These are phyloP conservation scores for Fusarium sp. DNA, from an alignment of 2,329 filamentous ascomycete genomes.

Conservation along the genomic window DNA sequence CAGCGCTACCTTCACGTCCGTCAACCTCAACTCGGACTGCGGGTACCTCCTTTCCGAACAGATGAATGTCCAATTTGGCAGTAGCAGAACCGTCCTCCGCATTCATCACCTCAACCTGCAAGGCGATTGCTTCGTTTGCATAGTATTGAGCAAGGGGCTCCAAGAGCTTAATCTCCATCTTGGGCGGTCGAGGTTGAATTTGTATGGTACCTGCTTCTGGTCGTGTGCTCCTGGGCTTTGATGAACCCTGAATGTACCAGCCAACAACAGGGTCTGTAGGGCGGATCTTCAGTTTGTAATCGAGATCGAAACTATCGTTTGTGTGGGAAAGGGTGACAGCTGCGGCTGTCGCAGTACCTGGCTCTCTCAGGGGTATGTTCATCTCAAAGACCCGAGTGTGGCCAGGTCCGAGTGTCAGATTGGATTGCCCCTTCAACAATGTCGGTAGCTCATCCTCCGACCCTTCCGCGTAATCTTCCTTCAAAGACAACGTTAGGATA, in stretches of 20 bases:
- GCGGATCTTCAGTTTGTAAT: conserved; percentile 70
- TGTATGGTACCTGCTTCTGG: conserved; percentile 68
- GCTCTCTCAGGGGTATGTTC: conserved; percentile 79
- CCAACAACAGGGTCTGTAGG: conserved; percentile 56
- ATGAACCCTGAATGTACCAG: conserved; percentile 63
- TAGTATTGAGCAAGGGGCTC: conserved; percentile 80
- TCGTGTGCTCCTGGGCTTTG: conserved; percentile 61
- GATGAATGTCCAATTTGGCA: conserved; percentile 75
- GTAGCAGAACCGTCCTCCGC: conserved; percentile 83
- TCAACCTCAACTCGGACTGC: conserved; percentile 57
- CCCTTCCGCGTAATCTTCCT: conserved; percentile 47
- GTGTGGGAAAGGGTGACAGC: conserved; percentile 73
- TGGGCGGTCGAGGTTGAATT: conserved; percentile 89
- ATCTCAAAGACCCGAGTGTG: conserved; percentile 79
- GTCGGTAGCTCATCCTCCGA: conserved; percentile 48
- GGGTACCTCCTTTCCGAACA: conserved; percentile 70
- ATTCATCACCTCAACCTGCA: conserved; percentile 80
- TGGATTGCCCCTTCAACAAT: conserved; percentile 65
- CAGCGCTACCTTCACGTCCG: conserved; percentile 51
- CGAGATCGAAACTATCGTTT: conserved; percentile 73
- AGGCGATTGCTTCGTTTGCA: conserved; percentile 78
- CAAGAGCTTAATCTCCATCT: conserved; percentile 80
- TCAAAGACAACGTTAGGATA: conserved; percentile 48
- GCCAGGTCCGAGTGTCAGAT: conserved; percentile 75
- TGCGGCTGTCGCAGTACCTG: conserved; percentile 78